Evolutionary conservation across 352 stramenopile genomes (phyloP).

Genomic region (Pythium utonaiense): DNA sequence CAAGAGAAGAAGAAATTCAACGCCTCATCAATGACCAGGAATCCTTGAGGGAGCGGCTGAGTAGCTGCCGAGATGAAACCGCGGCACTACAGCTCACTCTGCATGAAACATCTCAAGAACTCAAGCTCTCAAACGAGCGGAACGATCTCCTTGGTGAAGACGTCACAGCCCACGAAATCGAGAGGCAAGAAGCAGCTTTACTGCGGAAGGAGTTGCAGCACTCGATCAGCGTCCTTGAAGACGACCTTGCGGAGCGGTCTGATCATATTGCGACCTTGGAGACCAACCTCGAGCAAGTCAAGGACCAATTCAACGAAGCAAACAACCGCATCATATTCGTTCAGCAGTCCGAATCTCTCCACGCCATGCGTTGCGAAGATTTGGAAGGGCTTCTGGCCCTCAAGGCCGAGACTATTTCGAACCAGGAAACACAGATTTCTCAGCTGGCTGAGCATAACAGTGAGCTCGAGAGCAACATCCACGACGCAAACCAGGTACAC

Average conservation of each 20-base stretch:
- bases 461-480: not conserved
- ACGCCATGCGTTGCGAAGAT: slow-evolving; percentile 13
- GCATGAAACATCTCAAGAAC: slow-evolving; percentile 3
- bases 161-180: not conserved
- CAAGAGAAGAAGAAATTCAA: not conserved
- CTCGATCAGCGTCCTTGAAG: not conserved
- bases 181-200: not conserved
- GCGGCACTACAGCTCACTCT: slow-evolving; percentile 2
- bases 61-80: not conserved
- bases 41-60: not conserved
- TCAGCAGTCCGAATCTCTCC: not conserved
- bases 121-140: slow-evolving; percentile 7
- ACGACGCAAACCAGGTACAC: not conserved
- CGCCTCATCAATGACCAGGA: not conserved
- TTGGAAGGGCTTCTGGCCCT: not conserved
- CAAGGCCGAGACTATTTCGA: not conserved
- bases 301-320: not conserved
- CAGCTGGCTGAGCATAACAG: not conserved
- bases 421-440: not conserved
- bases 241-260: not conserved
- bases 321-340: not conserved
- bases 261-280: slow-evolving; percentile 1
- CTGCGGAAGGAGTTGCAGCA: not conserved
- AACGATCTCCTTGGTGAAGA: slow-evolving; percentile 17
- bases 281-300: not conserved